phyloP scores from a whole-genome alignment of 164 flowering plant genomes.

The Euptelea pleiosperma region DNA sequence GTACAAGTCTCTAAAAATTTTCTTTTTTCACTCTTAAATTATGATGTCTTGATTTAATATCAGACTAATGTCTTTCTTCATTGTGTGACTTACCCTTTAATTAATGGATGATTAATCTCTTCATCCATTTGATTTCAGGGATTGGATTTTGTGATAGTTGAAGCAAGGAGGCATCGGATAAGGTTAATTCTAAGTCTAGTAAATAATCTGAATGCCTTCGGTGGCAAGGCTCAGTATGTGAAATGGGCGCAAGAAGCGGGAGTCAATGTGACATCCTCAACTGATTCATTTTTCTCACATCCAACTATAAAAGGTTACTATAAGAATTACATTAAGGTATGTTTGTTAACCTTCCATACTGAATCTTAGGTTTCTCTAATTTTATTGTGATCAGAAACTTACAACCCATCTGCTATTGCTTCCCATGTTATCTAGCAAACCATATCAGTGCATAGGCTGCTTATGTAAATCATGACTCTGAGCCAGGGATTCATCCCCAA shows the following conservation, averaged over 20 bases:
- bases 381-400: background rate
- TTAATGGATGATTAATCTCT: background rate
- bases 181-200: constrained; percentile 59
- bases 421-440: constrained; percentile 3
- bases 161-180: constrained; percentile 50
- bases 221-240: constrained; percentile 63
- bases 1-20: background rate
- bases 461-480: no score
- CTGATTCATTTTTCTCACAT: constrained; percentile 56
- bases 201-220: constrained; percentile 57
- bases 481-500: no score
- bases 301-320: constrained; percentile 43
- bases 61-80: background rate
- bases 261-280: constrained; percentile 31
- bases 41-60: background rate
- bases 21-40: background rate
- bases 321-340: constrained; percentile 55
- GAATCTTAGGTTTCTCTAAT: background rate
- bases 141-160: constrained; percentile 56
- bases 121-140: constrained; percentile 35
- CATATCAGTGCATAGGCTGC: background rate
- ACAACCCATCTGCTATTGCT: background rate
- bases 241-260: constrained; percentile 60
- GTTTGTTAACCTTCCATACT: background rate
- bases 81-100: background rate